Evolutionary conservation across 345 rosid species (phyloP).

Genomic region (Dipteronia sinensis): DNA sequence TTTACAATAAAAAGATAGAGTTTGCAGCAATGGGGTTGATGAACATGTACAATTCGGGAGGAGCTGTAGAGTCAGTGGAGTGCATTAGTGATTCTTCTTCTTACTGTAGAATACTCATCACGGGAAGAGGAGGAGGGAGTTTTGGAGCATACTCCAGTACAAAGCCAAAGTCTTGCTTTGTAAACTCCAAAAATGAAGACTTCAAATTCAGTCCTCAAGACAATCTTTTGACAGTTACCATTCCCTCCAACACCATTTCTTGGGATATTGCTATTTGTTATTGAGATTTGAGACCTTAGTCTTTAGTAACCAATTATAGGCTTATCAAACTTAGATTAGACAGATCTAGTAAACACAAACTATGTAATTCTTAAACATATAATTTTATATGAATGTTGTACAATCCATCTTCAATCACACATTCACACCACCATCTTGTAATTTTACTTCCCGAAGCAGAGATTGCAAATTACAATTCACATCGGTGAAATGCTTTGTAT

Average conservation of each 20-base stretch:
- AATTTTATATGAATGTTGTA: too few relatives aligned
- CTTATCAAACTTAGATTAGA: too few relatives aligned
- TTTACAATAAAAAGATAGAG: slow-evolving; percentile 35
- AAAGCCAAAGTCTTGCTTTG: slow-evolving; percentile 37
- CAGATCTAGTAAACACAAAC: too few relatives aligned
- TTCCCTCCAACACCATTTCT: slow-evolving; percentile 24
- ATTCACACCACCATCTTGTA: too few relatives aligned
- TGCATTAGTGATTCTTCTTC: not conserved
- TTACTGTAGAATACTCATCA: slow-evolving; percentile 16
- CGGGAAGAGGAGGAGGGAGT: slow-evolving; percentile 47
- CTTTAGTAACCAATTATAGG: too few relatives aligned
- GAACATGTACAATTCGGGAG: slow-evolving; percentile 59
- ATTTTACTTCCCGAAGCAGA: too few relatives aligned
- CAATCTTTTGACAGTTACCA: slow-evolving; percentile 30
- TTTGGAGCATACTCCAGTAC: slow-evolving; percentile 46
- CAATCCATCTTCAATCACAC: too few relatives aligned
- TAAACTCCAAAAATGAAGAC: slow-evolving; percentile 28
- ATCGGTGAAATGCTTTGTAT: too few relatives aligned
- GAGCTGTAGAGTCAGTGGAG: slow-evolving; percentile 40
- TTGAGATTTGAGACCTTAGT: slow-evolving; percentile 15
- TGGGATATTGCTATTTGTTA: slow-evolving; percentile 44
- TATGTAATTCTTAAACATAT: too few relatives aligned
- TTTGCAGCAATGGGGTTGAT: slow-evolving; percentile 54
- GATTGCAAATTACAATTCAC: too few relatives aligned
- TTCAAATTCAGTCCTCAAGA: slow-evolving; percentile 32